Base-by-base conservation (phyloP, 2,329 filamentous ascomycete species). In the Neurospora crassa region DNA sequence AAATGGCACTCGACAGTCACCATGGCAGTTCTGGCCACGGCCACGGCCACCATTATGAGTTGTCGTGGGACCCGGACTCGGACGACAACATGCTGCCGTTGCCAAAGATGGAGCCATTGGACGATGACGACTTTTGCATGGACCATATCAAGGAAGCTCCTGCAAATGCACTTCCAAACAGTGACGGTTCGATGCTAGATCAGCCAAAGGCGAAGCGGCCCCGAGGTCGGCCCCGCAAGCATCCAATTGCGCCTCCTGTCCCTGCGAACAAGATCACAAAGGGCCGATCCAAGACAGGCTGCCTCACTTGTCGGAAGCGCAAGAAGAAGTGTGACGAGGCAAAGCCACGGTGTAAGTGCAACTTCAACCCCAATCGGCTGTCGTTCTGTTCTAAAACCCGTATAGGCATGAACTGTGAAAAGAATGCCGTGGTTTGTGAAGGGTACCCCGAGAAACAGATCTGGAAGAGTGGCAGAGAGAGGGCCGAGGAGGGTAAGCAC, bases 401-500 rank as follows among this genome's bases (percentile, higher is more conserved):
- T 71, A 40, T 70, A 93, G 91, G 92, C 76, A 86, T 93, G 80
- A 96, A 96, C 77, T 97, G 94, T 78, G 91, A 96, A 81, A 97
- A 97, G 85, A 97, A 97, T 79, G 93, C 93, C 10, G 92, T 97
- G 14, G 89, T 94, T 14, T 97, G 94, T 78, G 93, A 97, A 81
- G 94, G 94, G 14, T 97, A 97, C 78, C 92, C 92, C 69, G 91
- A 93, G 73, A 93, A 93, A 79, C 91, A 92, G 72, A 87, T 93
- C 69, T 97, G 94, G 94, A 93, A 90, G 80, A 94, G 92, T 78
- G 93, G 93, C 40, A 93, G 89, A 78, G 91, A 95, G 79, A 91
- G 86, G 78, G 86, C 88, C 42, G 90, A 91, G 82, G 89, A 93
- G 82, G 87, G 88, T 88, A 83, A 75, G 82, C 45, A 67, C 69